A percentile compares a stretch with the other conserved stretches of the same genome.
Evolutionary conservation across 257 asterid species (phyloP).

Genomic region (Fraxinus pennsylvanica): DNA sequence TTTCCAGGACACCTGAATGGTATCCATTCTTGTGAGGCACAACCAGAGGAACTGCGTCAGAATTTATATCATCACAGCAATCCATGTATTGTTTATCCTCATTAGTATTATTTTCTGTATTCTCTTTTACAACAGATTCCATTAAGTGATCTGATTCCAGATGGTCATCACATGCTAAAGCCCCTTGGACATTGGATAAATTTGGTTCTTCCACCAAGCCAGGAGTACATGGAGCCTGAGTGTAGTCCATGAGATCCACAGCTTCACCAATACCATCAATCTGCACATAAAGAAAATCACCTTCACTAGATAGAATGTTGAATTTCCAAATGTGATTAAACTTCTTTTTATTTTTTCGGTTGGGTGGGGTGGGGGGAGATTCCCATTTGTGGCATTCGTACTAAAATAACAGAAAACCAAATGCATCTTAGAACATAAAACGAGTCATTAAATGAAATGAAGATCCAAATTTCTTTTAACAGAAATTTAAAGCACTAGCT

Average conservation of each 20-base stretch:
- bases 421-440: not conserved
- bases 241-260: slow-evolving; percentile 64
- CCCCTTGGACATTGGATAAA: slow-evolving; percentile 69
- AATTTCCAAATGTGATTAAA: not conserved
- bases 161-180: slow-evolving; percentile 80
- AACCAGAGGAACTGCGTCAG: slow-evolving; percentile 39
- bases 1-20: slow-evolving; percentile 40
- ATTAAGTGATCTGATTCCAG: slow-evolving; percentile 60
- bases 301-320: slow-evolving; percentile 16
- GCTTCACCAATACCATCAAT: slow-evolving; percentile 46
- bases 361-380: not conserved
- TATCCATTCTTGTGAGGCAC: slow-evolving; percentile 41
- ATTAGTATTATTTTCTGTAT: slow-evolving; percentile 28
- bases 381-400: not conserved
- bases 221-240: slow-evolving; percentile 93
- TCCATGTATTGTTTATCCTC: slow-evolving; percentile 40
- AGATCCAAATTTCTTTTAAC: not conserved
- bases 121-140: slow-evolving; percentile 40
- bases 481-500: slow-evolving; percentile 29
- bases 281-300: slow-evolving; percentile 35
- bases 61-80: slow-evolving; percentile 35
- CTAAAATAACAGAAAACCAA: not conserved
- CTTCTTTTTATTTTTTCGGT: not conserved
- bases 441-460: not conserved
- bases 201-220: slow-evolving; percentile 80